Evolutionary conservation across 2,329 filamentous ascomycete genomes (phyloP).

Genomic region (Thielaviopsis punctulata): DNA sequence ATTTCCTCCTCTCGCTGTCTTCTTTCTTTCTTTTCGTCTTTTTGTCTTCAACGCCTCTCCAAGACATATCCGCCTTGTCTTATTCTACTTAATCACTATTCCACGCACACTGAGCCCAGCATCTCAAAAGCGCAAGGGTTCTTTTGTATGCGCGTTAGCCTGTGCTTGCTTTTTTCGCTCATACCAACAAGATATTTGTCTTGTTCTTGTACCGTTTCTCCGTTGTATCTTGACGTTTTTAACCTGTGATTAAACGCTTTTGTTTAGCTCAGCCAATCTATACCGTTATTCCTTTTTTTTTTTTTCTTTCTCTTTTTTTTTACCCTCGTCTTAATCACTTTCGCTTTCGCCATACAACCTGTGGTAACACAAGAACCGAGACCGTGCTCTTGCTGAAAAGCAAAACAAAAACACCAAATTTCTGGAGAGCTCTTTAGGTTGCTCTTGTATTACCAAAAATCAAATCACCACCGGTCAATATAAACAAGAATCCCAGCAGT

Average conservation of each 20-base stretch:
- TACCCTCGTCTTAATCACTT: not conserved
- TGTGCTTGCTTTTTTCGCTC: not conserved
- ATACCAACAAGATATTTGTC: not conserved
- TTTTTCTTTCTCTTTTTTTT: too few relatives aligned
- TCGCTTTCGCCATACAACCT: slow-evolving; percentile 17
- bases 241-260: not conserved
- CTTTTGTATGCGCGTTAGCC: not conserved
- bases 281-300: not conserved
- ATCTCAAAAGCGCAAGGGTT: not conserved
- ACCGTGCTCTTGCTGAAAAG: slow-evolving; percentile 5
- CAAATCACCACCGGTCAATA: not conserved
- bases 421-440: not conserved
- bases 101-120: not conserved
- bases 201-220: not conserved
- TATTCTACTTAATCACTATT: not conserved
- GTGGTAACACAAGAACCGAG: slow-evolving; percentile 9
- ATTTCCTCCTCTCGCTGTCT: not conserved
- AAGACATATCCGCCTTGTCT: not conserved
- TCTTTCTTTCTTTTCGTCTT: not conserved
- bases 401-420: not conserved
- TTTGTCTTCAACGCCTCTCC: not conserved
- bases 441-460: not conserved
- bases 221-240: not conserved
- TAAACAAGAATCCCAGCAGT: not conserved
- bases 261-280: not conserved